Percentiles rank a stretch among this genome's conserved stretches.
These are phyloP conservation scores for Trichoderma afroharzianum DNA, from an alignment of 2,329 filamentous ascomycete genomes.

Conservation along the genomic window DNA sequence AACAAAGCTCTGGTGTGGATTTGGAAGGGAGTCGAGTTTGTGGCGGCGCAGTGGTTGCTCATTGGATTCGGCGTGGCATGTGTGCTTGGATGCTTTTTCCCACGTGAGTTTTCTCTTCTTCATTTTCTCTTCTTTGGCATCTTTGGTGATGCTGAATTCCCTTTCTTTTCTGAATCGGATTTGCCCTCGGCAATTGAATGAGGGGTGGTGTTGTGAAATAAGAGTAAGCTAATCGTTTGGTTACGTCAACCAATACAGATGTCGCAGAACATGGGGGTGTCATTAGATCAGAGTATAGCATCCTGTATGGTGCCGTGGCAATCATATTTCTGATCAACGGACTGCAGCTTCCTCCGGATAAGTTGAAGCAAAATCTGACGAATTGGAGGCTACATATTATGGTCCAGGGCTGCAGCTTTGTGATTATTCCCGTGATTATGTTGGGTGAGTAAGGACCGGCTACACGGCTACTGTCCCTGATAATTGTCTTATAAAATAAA, in stretches of 20 bases:
- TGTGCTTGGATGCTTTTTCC: conserved; percentile 45
- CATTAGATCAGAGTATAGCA: conserved; percentile 54
- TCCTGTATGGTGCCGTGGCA: conserved; percentile 66
- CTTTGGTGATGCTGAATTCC: neutral
- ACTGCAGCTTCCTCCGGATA: conserved; percentile 60
- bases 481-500: neutral
- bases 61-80: conserved; percentile 55
- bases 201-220: neutral
- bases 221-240: neutral
- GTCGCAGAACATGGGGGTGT: conserved; percentile 47
- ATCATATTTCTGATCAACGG: conserved; percentile 71
- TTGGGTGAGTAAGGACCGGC: conserved; percentile 40
- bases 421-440: conserved; percentile 61
- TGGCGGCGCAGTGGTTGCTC: conserved; percentile 61
- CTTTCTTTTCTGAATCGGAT: neutral
- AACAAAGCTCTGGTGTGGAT: neutral
- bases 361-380: conserved; percentile 57
- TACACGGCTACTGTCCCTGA: neutral
- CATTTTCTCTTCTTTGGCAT: neutral
- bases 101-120: conserved; percentile 32
- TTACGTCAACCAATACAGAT: neutral
- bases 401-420: conserved; percentile 64
- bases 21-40: conserved; percentile 27
- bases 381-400: conserved; percentile 67
- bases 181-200: neutral